Evolutionary conservation across 176 grass and related monocot species (phyloP).

Genomic region (Areca catechu): DNA sequence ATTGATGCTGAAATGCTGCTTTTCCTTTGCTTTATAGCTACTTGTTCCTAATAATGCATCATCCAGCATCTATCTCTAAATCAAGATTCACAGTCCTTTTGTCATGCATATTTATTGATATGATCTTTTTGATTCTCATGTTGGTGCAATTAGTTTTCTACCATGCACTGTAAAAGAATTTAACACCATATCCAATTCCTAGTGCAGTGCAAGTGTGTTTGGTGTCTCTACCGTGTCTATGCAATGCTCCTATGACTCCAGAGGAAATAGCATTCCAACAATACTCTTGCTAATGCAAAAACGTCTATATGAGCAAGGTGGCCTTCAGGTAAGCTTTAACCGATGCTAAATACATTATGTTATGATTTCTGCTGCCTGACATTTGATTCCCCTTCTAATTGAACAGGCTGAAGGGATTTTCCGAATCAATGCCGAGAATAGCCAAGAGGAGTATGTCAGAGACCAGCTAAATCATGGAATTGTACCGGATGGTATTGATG

Average conservation of each 20-base stretch:
- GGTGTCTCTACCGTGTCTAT: conserved; percentile 78
- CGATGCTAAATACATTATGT: neutral
- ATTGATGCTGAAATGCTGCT: no score
- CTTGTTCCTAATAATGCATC: no score
- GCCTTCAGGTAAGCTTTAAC: conserved; percentile 34
- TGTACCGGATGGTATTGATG: conserved; percentile 59
- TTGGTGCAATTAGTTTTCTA: neutral
- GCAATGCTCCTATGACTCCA: conserved; percentile 77
- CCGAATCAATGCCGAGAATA: conserved; percentile 68
- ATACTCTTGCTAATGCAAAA: conserved; percentile 78
- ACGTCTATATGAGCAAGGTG: conserved; percentile 55
- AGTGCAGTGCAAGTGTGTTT: conserved; percentile 55
- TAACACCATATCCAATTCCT: neutral
- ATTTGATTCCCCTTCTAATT: conserved; percentile 15
- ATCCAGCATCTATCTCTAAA: no score
- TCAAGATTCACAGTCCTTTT: no score
- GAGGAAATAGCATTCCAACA: conserved; percentile 69
- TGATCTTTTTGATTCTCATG: neutral
- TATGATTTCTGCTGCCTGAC: conserved; percentile 1
- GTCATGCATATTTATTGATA: neutral
- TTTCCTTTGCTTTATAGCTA: no score
- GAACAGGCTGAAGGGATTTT: conserved; percentile 82
- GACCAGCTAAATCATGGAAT: conserved; percentile 64
- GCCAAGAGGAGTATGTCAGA: conserved; percentile 66
- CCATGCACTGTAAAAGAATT: conserved; percentile 1